Evolutionary conservation across 108 stramenopile genomes (phyloP).

Genomic region (Hondaea fermentalgiana): DNA sequence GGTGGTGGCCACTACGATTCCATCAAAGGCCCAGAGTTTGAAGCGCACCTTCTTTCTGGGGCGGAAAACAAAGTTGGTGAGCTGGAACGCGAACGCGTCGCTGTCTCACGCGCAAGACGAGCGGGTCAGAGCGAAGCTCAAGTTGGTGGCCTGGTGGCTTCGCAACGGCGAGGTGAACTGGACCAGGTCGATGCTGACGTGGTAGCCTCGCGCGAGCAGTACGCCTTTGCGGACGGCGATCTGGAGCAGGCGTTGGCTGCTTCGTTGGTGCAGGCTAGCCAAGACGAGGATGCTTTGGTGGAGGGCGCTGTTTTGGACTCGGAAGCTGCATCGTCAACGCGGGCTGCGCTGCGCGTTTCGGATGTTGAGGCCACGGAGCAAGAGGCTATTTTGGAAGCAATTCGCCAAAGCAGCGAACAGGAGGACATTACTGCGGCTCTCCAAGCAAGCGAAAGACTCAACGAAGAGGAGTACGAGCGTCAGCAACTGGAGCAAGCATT

Average conservation of each 20-base stretch:
- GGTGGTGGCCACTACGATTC: constrained; percentile 58
- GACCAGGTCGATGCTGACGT: not conserved
- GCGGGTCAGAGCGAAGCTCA: not conserved
- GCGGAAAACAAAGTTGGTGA: not conserved
- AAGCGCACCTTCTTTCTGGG: not conserved
- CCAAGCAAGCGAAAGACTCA: not conserved
- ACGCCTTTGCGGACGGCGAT: not conserved
- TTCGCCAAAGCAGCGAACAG: not conserved
- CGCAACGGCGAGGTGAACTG: not conserved
- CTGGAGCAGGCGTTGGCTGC: not conserved
- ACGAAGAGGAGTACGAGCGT: not conserved
- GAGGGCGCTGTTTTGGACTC: not conserved
- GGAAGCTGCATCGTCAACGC: not conserved
- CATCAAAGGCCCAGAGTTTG: constrained; percentile 19
- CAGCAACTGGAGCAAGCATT: not conserved
- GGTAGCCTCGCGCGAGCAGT: not conserved
- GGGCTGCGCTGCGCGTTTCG: not conserved
- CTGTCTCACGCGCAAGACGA: not conserved
- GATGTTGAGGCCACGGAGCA: not conserved
- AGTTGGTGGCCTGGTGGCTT: not conserved
- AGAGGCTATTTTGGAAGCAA: not conserved
- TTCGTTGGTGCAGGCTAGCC: not conserved
- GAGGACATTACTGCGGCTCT: not conserved
- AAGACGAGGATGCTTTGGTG: not conserved
- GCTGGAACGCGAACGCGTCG: not conserved